phyloP scores from a whole-genome alignment of 129 eudicot genomes.

The Tagetes patula region DNA sequence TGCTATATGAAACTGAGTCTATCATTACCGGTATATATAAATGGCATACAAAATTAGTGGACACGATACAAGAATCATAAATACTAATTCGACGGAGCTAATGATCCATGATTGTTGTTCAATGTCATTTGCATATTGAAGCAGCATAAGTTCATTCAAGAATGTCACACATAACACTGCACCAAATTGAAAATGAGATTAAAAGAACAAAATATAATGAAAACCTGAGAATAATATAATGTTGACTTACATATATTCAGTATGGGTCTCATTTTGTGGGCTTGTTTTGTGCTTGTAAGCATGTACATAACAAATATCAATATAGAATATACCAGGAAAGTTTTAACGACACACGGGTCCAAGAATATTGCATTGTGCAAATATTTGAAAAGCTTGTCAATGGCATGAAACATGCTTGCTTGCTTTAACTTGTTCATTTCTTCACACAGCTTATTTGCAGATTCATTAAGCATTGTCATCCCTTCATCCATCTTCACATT shows the following conservation, averaged over 20 bases:
- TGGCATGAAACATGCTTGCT: constrained; percentile 74
- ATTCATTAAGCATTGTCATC: constrained; percentile 51
- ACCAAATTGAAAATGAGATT: not conserved
- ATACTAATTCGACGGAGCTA: constrained; percentile 43
- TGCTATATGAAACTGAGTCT: not conserved
- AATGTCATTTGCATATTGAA: constrained; percentile 41
- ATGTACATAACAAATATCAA: constrained; percentile 56
- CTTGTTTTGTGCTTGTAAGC: constrained; percentile 81
- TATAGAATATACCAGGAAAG: constrained; percentile 53
- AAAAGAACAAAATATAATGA: not conserved
- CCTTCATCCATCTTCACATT: constrained; percentile 56
- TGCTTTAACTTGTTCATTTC: constrained; percentile 70
- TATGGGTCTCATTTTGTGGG: constrained; percentile 62
- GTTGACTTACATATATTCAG: constrained; percentile 60
- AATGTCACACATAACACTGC: constrained; percentile 64
- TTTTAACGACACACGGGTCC: constrained; percentile 67
- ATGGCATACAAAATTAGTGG: constrained; percentile 56
- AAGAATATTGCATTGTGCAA: constrained; percentile 69
- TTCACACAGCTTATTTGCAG: constrained; percentile 46
- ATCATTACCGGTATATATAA: constrained; percentile 62
- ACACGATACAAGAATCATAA: constrained; percentile 37
- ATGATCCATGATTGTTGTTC: constrained; percentile 57
- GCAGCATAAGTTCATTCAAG: constrained; percentile 46
- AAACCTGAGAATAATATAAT: not conserved
- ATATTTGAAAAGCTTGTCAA: constrained; percentile 70